Percentiles rank a stretch among this genome's conserved stretches.
These are phyloP conservation scores for Rhodomyrtus psidioides DNA, from an alignment of 441 rosid species.

Conservation along the genomic window DNA sequence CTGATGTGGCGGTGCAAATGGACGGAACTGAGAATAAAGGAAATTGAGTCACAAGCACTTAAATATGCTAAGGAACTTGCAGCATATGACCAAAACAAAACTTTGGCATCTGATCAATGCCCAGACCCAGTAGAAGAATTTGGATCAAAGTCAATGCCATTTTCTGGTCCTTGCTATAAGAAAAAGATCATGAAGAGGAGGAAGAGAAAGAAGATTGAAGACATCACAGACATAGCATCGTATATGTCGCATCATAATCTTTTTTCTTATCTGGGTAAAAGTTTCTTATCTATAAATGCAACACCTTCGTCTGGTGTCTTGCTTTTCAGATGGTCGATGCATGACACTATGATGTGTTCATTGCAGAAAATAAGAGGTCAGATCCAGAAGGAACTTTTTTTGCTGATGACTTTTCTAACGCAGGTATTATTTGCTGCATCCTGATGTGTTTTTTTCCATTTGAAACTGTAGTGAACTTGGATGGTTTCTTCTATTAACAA, in stretches of 20 bases:
- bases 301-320: constrained; percentile 1
- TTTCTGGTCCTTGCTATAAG: constrained; percentile 37
- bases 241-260: constrained; percentile 55
- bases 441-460: not conserved
- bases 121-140: constrained; percentile 29
- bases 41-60: constrained; percentile 53
- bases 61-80: constrained; percentile 56
- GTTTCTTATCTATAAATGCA: constrained; percentile 10
- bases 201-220: constrained; percentile 69
- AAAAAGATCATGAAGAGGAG: constrained; percentile 64
- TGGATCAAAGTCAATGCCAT: constrained; percentile 63
- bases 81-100: constrained; percentile 38
- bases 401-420: constrained; percentile 51
- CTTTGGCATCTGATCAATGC: constrained; percentile 31
- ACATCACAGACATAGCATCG: constrained; percentile 37
- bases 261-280: constrained; percentile 65
- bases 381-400: constrained; percentile 44
- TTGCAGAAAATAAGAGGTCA: constrained; percentile 58
- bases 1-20: constrained; percentile 95
- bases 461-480: not conserved
- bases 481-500: not conserved
- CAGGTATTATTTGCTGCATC: constrained; percentile 20
- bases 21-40: constrained; percentile 70
- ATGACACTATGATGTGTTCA: constrained; percentile 1
- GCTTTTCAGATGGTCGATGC: constrained; percentile 1